phyloP scores from a whole-genome alignment of 768 basidiomycete species.

The Termitomyces sp. region DNA sequence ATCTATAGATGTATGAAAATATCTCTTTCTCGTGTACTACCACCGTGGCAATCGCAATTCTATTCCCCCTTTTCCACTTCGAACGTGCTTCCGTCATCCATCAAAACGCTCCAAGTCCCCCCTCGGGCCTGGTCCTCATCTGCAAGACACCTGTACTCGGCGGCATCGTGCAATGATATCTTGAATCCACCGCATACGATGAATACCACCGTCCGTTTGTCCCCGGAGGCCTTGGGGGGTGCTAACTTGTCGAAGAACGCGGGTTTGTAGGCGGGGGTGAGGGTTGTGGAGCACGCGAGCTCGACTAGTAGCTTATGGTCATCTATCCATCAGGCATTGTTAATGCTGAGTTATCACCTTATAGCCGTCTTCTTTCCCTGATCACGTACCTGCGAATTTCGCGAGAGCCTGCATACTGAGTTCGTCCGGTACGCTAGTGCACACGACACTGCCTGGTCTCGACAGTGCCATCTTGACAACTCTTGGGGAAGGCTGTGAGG shows the following conservation, averaged over 20 bases:
- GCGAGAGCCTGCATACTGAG: slow-evolving; percentile 59
- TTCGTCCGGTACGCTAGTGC: slow-evolving; percentile 63
- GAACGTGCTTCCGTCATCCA: slow-evolving; percentile 35
- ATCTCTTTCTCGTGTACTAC: neutral
- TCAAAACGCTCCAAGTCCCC: slow-evolving; percentile 32
- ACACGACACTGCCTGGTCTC: slow-evolving; percentile 51
- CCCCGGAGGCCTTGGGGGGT: slow-evolving; percentile 24
- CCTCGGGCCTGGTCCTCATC: slow-evolving; percentile 27
- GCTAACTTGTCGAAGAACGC: slow-evolving; percentile 51
- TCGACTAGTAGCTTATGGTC: slow-evolving; percentile 77
- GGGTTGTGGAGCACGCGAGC: slow-evolving; percentile 68
- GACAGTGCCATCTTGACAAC: slow-evolving; percentile 66
- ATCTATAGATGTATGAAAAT: neutral
- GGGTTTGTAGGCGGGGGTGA: slow-evolving; percentile 61
- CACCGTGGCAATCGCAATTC: neutral
- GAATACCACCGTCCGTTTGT: slow-evolving; percentile 48
- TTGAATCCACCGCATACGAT: slow-evolving; percentile 75
- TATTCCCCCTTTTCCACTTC: slow-evolving; percentile 21
- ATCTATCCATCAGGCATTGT: slow-evolving; percentile 33
- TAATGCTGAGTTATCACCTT: neutral
- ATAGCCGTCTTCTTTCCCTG: neutral
- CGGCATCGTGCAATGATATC: slow-evolving; percentile 49
- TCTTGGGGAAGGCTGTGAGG: slow-evolving; percentile 56
- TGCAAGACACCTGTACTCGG: slow-evolving; percentile 40
- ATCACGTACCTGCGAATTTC: slow-evolving; percentile 52